Evolutionary conservation across 768 basidiomycete species (phyloP).

Genomic region (Termitomyces sp.): DNA sequence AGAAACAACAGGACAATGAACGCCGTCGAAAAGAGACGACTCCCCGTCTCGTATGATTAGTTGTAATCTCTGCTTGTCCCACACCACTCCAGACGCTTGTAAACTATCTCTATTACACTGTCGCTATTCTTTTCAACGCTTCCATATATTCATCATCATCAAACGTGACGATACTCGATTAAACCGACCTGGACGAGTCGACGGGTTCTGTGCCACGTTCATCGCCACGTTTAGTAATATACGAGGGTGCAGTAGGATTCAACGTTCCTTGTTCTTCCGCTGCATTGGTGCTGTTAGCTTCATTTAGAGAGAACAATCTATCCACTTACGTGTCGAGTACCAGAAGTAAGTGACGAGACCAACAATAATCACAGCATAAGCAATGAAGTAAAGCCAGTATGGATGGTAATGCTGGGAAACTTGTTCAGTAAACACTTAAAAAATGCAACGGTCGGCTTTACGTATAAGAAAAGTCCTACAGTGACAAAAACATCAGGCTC

Average conservation of each 20-base stretch:
- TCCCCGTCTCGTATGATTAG: conserved; percentile 4
- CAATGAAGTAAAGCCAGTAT: conserved; percentile 86
- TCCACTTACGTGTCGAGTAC: conserved; percentile 68
- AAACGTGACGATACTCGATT: not conserved
- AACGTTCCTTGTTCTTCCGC: conserved; percentile 20
- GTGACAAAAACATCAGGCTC: not conserved
- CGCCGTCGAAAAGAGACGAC: conserved; percentile 19
- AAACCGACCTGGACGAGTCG: not conserved
- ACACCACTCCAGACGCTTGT: not conserved
- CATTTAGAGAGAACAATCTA: not conserved
- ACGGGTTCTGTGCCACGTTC: conserved; percentile 8
- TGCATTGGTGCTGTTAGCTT: conserved; percentile 3
- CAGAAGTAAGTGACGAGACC: conserved; percentile 87
- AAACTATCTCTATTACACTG: not conserved
- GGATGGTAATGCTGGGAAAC: conserved; percentile 63
- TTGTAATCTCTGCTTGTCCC: not conserved
- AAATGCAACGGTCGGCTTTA: conserved; percentile 13
- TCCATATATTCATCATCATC: not conserved
- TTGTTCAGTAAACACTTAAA: not conserved
- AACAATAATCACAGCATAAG: conserved; percentile 62
- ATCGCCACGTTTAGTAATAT: conserved; percentile 16
- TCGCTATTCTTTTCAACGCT: not conserved
- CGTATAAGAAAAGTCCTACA: conserved; percentile 46
- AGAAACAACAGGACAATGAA: conserved; percentile 27
- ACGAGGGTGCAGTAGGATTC: conserved; percentile 15